Evolutionary conservation across 192 early-diverging fungal genomes (phyloP), one percentile per base, ranked within the genome.

Genomic region (Backusella parvicylindrica): DNA sequence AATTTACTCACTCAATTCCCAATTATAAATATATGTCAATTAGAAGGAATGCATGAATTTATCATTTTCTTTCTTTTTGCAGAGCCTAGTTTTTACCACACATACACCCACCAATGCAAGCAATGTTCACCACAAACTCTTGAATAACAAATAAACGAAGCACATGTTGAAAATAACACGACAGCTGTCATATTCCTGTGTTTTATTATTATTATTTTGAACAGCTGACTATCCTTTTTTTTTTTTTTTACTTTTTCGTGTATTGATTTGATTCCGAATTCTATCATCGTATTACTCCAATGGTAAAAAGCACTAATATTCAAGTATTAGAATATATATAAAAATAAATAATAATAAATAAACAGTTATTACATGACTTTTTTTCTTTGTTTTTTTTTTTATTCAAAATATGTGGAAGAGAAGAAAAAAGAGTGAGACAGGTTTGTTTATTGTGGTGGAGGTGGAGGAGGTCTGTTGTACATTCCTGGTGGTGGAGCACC

Each of bases 401-500:
- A 60, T 60, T 60, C 53, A 60, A 60, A 50, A 60, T 60, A 47
- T 47, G 18, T 47, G 43, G 43, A 47, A 47, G 18, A 47, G 40
- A 41, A 15, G 16, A 41, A 41, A 41, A 41, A 41, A 41, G 49
- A 7, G 49, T 8, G 53, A 60, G 3, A 13, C 11, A 60, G 53
- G 9, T 11, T n/a, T 28, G 30, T 56, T 72, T 43, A 41, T 50
- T 71, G 26, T 47, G 64, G 64, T 28, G 64, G 72, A 65, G 64
- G 73, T 35, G 78, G 78, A 30, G 73, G 78, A 33, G 78, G 74
- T 71, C 78, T 71, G 60, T 56, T 64, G 47, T 68, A 72, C 60
- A 65, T 60, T 66, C 85, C 83, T 16, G 82, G 84, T 41, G 84
- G 81, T 65, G 81, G 84, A 56, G 64, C 79, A 56, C 81, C 73